A percentile compares a stretch with the other conserved stretches of the same genome.
Conservation (phyloP, 352 stramenopile genomes). For the Phytophthora citrophthora region DNA sequence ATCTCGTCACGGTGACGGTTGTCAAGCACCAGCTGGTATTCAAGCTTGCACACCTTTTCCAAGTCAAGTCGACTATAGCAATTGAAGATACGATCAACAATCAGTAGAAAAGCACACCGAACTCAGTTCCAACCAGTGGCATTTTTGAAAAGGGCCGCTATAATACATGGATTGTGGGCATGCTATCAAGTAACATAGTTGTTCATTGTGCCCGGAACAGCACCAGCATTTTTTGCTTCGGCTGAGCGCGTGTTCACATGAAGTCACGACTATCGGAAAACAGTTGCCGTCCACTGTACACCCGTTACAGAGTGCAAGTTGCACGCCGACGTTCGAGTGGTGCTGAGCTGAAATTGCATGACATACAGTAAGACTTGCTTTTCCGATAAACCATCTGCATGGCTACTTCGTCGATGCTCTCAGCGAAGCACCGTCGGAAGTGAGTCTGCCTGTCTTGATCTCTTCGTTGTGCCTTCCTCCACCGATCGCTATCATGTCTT, state of each 20-base stretch:
- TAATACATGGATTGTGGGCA: no score
- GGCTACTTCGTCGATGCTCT: neutral
- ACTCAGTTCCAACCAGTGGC: no score
- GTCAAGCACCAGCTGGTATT: constrained; percentile 6
- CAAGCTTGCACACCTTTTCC: neutral
- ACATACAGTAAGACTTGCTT: constrained; percentile 5
- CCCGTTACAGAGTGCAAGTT: neutral
- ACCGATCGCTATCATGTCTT: constrained; percentile 4
- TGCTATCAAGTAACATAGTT: no score
- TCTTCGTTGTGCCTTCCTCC: constrained; percentile 1
- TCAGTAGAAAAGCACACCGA: neutral
- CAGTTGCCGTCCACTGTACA: no score
- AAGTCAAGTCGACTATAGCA: constrained; percentile 13
- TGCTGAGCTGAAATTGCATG: neutral
- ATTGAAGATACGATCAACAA: neutral
- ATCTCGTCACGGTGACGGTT: neutral
- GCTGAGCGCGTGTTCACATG: no score
- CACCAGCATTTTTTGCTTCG: no score
- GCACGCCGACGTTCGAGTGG: neutral
- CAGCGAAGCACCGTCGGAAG: no score
- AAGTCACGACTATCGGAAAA: no score
- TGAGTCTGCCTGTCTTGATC: neutral
- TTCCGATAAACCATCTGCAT: constrained; percentile 17
- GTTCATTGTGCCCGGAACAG: no score
- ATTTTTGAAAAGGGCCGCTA: no score